These are phyloP conservation scores for Dinochytrium kinnereticum DNA, from an alignment of 371 early-diverging fungal species.

Conservation along the genomic window DNA sequence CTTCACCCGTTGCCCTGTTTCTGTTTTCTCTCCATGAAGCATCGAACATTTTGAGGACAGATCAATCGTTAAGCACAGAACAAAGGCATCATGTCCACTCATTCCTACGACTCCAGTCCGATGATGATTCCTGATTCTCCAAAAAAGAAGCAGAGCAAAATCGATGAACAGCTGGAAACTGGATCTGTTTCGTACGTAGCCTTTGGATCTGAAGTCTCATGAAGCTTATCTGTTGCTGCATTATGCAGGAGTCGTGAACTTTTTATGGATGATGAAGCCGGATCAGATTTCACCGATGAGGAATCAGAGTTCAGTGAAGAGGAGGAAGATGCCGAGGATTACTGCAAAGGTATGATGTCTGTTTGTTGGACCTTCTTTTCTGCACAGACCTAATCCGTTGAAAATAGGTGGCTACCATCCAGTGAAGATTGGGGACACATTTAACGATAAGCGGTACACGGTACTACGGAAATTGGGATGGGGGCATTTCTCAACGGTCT, in stretches of 20 bases:
- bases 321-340: slow-evolving; percentile 90
- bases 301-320: slow-evolving; percentile 60
- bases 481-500: slow-evolving; percentile 98
- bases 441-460: slow-evolving; percentile 78
- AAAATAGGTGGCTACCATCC: slow-evolving; percentile 86
- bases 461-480: slow-evolving; percentile 93
- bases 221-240: not conserved
- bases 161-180: slow-evolving; percentile 14
- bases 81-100: not conserved
- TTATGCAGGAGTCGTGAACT: slow-evolving; percentile 14
- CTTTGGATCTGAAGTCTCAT: too few relatives aligned
- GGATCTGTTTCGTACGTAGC: slow-evolving; percentile 5
- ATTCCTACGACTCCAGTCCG: not conserved
- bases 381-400: too few relatives aligned
- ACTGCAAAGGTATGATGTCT: slow-evolving; percentile 68
- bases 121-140: slow-evolving; percentile 5
- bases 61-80: too few relatives aligned
- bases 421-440: slow-evolving; percentile 82
- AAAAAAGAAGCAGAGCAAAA: not conserved
- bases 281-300: slow-evolving; percentile 19
- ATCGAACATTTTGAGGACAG: too few relatives aligned
- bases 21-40: too few relatives aligned
- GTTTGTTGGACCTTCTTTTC: too few relatives aligned
- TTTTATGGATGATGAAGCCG: slow-evolving; percentile 12
- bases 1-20: too few relatives aligned